Evolutionary conservation across 2,329 filamentous ascomycete genomes (phyloP).

Genomic region (Penicillium sp.): DNA sequence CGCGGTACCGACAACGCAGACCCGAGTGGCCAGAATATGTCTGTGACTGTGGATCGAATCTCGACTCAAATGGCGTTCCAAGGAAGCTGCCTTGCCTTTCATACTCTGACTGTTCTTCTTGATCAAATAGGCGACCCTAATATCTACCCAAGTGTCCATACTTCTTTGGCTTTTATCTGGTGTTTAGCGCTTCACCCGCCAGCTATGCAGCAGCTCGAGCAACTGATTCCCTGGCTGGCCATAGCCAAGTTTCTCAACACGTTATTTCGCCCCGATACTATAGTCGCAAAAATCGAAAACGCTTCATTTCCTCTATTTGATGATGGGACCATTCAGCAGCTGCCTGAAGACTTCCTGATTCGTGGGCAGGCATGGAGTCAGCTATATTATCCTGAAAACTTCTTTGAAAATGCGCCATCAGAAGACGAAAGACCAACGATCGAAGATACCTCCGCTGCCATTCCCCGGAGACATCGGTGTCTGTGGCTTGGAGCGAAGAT

Average conservation of each 20-base stretch:
- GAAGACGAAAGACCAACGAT: constrained; percentile 57
- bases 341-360: constrained; percentile 60
- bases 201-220: constrained; percentile 41
- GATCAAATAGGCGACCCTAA: constrained; percentile 51
- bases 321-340: constrained; percentile 43
- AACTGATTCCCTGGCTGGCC: constrained; percentile 51
- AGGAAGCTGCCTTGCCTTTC: constrained; percentile 42
- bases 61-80: constrained; percentile 33
- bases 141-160: constrained; percentile 55
- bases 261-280: constrained; percentile 42
- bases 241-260: constrained; percentile 55
- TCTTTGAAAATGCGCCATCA: constrained; percentile 49
- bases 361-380: constrained; percentile 56
- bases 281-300: constrained; percentile 36
- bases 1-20: not conserved
- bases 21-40: not conserved
- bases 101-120: constrained; percentile 45
- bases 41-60: constrained; percentile 8
- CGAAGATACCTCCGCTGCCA: constrained; percentile 50
- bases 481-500: constrained; percentile 49
- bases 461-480: constrained; percentile 51
- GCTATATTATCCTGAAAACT: constrained; percentile 48
- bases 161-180: constrained; percentile 55
- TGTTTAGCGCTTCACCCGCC: constrained; percentile 38
- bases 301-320: constrained; percentile 43